Conservation (phyloP, 441 rosid species). For the Viola pubescens region DNA sequence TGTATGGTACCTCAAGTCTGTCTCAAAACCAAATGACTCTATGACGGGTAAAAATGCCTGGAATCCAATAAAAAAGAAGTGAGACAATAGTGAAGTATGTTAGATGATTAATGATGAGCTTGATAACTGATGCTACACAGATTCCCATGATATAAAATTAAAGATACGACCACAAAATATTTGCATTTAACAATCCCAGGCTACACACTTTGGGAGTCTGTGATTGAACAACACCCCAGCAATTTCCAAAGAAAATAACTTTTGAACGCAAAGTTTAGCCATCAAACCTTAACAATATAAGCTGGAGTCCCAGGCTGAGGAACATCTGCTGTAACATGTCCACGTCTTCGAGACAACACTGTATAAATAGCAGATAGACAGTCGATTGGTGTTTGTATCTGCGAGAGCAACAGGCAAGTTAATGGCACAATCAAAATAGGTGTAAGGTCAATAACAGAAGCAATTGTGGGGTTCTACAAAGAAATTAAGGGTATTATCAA, state of each 20-base stretch:
- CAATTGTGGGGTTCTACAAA: too few species aligned
- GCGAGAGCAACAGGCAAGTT: conserved; percentile 20
- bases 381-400: conserved; percentile 97
- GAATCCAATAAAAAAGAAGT: conserved; percentile 13
- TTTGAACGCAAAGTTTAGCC: too few species aligned
- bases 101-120: too few species aligned
- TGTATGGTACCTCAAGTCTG: conserved; percentile 79
- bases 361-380: conserved; percentile 94
- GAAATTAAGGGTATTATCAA: background rate
- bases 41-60: conserved; percentile 86
- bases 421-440: conserved; percentile 4
- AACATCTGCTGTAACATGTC: conserved; percentile 95
- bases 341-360: conserved; percentile 92
- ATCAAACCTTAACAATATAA: conserved; percentile 76
- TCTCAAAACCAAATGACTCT: conserved; percentile 87
- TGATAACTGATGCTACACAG: too few species aligned
- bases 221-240: too few species aligned
- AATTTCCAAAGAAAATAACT: too few species aligned
- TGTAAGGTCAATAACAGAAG: too few species aligned
- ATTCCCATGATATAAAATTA: too few species aligned
- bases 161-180: too few species aligned
- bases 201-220: too few species aligned
- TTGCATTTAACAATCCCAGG: too few species aligned
- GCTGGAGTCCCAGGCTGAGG: conserved; percentile 98
- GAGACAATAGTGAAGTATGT: too few species aligned